Base-by-base conservation (phyloP, 192 early-diverging fungal genomes). In the Podila horticola region DNA sequence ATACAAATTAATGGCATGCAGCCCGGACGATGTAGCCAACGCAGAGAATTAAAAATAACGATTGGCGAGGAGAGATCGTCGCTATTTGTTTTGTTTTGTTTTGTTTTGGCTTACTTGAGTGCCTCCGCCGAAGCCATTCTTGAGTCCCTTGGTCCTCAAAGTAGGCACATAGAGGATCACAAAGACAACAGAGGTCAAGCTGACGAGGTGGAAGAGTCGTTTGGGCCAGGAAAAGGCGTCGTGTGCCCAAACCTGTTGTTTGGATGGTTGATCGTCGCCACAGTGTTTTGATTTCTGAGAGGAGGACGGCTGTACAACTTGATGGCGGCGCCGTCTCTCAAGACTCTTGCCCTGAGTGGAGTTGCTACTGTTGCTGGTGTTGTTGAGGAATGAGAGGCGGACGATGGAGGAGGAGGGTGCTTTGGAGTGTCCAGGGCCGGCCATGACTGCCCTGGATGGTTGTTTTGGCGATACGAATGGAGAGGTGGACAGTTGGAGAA, bases 401-500 rank as follows among this genome's bases (percentile, higher is more conserved):
- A 60, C 36, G 48, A 71, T 51, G 29, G 69, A 51, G 30, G 31
- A 49, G 15, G 73, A 67, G 45, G 64, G 17, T 0, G 28, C 12
- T 4, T 55, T 28, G 22, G 58, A 22, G 52, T 11, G 2, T 11
- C 45, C 33, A 2, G 64, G 36, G 5, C 22, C 8, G 28, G 57
- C 1, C 10, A 19, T 4, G 28, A 57, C 10, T 26, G 52, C 10
- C 8, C 15, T 49, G 22, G 72, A 61, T 12, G 64, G 52, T 0
- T 64, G 2, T 30, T 55, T 41, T 51, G 64, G 36, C 7, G 64
- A n/a, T 1, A 34, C 72, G 19, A 74, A 60, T 0, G 72, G 72
- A 5, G 72, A 74, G 4, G 72, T 62, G 13, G 72, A 60, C 38
- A 74, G 45, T 28, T 74, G 72, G 19, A 74, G 64, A 13, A 74